Conservation (phyloP, 768 basidiomycete species). For the Tricholoma furcatifolium region DNA sequence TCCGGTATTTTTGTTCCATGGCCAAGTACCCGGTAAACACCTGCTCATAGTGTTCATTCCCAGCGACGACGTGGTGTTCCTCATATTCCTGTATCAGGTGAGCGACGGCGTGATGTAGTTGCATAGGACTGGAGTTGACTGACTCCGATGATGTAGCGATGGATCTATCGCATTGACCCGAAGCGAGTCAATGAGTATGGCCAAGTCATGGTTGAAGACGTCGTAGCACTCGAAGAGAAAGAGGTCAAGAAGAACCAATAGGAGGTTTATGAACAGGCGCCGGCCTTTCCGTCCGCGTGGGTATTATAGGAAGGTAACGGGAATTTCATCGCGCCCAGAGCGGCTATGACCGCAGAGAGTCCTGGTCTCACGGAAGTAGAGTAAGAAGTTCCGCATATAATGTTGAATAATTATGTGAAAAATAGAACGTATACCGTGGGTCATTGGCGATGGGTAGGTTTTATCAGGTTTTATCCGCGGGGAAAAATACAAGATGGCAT, state of each 20-base stretch:
- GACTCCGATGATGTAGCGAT: constrained; percentile 56
- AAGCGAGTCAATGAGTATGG: constrained; percentile 97
- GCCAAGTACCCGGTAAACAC: constrained; percentile 16
- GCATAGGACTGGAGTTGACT: constrained; percentile 9
- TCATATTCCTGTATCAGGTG: constrained; percentile 91
- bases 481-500: background rate
- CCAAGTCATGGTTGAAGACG: constrained; percentile 65
- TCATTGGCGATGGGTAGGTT: constrained; percentile 12
- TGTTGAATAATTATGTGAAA: constrained; percentile 12
- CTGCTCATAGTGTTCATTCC: constrained; percentile 15
- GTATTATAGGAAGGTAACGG: background rate
- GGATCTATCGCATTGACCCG: constrained; percentile 96
- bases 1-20: constrained; percentile 43
- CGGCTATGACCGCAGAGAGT: constrained; percentile 7
- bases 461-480: constrained; percentile 15
- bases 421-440: constrained; percentile 19
- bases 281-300: background rate
- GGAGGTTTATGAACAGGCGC: background rate
- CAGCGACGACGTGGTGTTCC: constrained; percentile 86
- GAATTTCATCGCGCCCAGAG: background rate
- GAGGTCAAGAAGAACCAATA: constrained; percentile 62
- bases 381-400: constrained; percentile 17
- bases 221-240: constrained; percentile 40
- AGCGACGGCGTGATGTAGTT: constrained; percentile 21
- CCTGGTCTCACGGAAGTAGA: constrained; percentile 23